Percentiles rank a stretch among this genome's conserved stretches.
Evolutionary conservation across 768 basidiomycete genomes (phyloP).

Genomic region (Collybiopsis confluens): DNA sequence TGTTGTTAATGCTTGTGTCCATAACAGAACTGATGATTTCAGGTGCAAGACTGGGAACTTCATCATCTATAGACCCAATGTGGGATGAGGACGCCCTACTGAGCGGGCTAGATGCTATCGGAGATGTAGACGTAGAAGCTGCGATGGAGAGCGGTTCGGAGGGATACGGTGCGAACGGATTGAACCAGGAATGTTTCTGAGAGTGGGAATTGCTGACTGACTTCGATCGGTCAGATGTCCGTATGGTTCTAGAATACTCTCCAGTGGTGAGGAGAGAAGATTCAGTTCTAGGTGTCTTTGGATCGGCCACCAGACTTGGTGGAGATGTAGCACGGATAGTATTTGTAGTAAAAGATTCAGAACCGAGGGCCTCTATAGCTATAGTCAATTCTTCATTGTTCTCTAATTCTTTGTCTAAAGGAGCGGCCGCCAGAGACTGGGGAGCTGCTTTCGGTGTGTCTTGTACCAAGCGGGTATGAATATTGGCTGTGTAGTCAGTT

Average conservation of each 20-base stretch:
- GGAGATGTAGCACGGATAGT: background rate
- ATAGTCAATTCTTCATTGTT: background rate
- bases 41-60: background rate
- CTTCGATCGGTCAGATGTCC: constrained; percentile 10
- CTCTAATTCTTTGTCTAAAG: background rate
- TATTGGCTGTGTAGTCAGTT: constrained; percentile 12
- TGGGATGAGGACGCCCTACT: constrained; percentile 13
- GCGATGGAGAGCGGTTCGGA: constrained; percentile 14
- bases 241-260: background rate
- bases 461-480: background rate
- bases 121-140: constrained; percentile 11
- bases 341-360: background rate
- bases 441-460: background rate
- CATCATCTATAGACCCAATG: constrained; percentile 9
- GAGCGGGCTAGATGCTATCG: constrained; percentile 12
- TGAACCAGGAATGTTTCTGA: constrained; percentile 20
- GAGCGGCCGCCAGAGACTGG: background rate
- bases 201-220: constrained; percentile 8
- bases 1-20: background rate
- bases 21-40: background rate
- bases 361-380: background rate
- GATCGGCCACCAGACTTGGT: background rate
- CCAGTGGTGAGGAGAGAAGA: constrained; percentile 10
- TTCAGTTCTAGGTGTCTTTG: background rate
- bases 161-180: constrained; percentile 7